A percentile compares a stretch with the other conserved stretches of the same genome.
phyloP scores from a whole-genome alignment of 257 asterid species.

The Nicotiana otophora region DNA sequence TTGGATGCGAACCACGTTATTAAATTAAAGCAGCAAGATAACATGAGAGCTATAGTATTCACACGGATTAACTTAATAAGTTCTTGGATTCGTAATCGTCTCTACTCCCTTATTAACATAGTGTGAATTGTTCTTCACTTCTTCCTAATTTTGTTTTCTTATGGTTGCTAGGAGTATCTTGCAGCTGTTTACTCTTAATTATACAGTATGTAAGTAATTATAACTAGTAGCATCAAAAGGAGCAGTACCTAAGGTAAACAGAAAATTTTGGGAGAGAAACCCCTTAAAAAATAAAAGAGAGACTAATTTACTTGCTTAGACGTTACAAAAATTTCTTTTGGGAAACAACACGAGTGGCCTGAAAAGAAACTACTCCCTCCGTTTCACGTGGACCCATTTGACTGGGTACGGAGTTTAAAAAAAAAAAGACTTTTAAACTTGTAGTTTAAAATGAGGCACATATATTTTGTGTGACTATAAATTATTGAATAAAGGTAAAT shows the following conservation, averaged over 20 bases:
- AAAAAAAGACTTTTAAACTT: too few relatives aligned
- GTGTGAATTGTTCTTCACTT: background rate
- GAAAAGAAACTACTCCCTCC: background rate
- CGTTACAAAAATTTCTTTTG: background rate
- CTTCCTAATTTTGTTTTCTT: background rate
- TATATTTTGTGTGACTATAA: too few relatives aligned
- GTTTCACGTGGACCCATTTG: too few relatives aligned
- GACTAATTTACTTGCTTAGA: background rate
- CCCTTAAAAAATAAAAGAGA: background rate
- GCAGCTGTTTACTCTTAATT: background rate
- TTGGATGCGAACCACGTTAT: too few relatives aligned
- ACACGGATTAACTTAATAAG: background rate
- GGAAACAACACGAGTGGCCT: background rate
- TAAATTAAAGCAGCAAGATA: too few relatives aligned
- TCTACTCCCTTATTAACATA: background rate
- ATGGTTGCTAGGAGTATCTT: background rate
- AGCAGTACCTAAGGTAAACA: background rate
- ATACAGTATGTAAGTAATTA: background rate
- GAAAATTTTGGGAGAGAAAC: background rate
- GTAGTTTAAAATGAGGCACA: too few relatives aligned
- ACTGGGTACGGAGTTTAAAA: too few relatives aligned
- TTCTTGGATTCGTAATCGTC: background rate
- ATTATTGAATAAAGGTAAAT: too few relatives aligned
- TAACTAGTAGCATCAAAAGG: too few relatives aligned
- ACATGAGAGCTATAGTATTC: too few relatives aligned